Percentiles rank a stretch among this genome's conserved stretches.
Evolutionary conservation across 345 rosid genomes (phyloP).

Genomic region (Hibiscus syriacus): DNA sequence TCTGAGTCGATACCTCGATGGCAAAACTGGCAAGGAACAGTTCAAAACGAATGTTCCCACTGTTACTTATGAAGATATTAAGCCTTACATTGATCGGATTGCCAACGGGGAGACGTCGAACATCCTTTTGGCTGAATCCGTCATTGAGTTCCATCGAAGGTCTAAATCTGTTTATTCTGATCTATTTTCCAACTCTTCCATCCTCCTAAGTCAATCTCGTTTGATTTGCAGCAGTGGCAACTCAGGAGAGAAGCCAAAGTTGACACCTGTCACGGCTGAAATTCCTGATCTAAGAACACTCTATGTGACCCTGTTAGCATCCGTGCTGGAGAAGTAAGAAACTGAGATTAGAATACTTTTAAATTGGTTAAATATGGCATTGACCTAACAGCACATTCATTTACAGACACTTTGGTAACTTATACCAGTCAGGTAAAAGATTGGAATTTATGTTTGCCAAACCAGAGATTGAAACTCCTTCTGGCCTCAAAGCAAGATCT

Average conservation of each 20-base stretch:
- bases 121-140: neutral
- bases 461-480: slow-evolving; percentile 48
- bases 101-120: neutral
- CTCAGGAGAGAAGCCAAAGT: neutral
- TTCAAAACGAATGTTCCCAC: slow-evolving; percentile 51
- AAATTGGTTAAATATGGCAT: no score
- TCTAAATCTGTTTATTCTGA: neutral
- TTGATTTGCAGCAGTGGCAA: neutral
- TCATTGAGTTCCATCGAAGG: neutral
- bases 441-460: slow-evolving; percentile 49
- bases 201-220: neutral
- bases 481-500: slow-evolving; percentile 46
- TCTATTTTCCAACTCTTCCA: neutral
- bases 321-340: neutral
- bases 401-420: slow-evolving; percentile 42
- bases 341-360: no score
- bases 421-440: slow-evolving; percentile 43
- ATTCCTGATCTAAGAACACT: neutral
- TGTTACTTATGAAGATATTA: neutral
- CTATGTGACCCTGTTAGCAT: neutral
- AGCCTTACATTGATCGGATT: neutral
- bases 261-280: neutral
- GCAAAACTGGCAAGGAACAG: slow-evolving; percentile 24
- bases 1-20: slow-evolving; percentile 31
- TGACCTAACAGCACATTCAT: no score